Evolutionary conservation across 139 green algal genomes (phyloP).

Genomic region (Nannochloris sp.): DNA sequence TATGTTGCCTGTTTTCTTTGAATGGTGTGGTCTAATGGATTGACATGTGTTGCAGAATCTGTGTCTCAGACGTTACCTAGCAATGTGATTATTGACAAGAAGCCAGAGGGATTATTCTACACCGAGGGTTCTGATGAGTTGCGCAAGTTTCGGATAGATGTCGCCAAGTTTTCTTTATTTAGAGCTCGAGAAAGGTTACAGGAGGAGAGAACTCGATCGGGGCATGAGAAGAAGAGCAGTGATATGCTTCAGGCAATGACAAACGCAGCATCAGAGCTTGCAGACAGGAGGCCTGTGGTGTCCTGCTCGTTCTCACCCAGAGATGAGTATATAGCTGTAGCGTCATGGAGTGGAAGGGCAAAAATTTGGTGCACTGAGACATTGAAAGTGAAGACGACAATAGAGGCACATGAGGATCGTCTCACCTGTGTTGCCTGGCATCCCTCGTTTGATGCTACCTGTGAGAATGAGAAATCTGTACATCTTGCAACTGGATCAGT

Average conservation of each 20-base stretch:
- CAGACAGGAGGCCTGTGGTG: conserved; percentile 75
- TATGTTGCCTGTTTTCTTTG: neutral
- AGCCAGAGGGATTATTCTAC: conserved; percentile 78
- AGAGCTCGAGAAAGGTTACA: conserved; percentile 52
- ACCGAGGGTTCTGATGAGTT: conserved; percentile 75
- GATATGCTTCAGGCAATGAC: conserved; percentile 11
- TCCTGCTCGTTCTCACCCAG: conserved; percentile 65
- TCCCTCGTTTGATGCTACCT: conserved; percentile 35
- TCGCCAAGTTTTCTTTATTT: conserved; percentile 70
- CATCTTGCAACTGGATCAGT: conserved; percentile 54
- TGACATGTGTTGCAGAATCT: neutral
- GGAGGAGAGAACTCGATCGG: too few relatives aligned
- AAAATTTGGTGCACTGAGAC: conserved; percentile 59
- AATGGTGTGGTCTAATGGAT: neutral
- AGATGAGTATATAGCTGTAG: conserved; percentile 51
- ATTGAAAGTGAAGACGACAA: conserved; percentile 30
- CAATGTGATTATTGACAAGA: neutral
- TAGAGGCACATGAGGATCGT: conserved; percentile 63
- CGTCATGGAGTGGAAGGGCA: conserved; percentile 63
- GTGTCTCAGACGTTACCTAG: neutral
- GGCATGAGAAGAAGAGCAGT: too few relatives aligned
- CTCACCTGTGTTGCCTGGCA: conserved; percentile 82
- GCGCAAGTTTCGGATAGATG: conserved; percentile 32
- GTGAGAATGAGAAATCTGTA: conserved; percentile 6
- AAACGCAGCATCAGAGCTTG: conserved; percentile 62